Evolutionary conservation across 768 basidiomycete species (phyloP), one percentile per base, ranked within the genome.

Genomic region (Amanita rimosa): DNA sequence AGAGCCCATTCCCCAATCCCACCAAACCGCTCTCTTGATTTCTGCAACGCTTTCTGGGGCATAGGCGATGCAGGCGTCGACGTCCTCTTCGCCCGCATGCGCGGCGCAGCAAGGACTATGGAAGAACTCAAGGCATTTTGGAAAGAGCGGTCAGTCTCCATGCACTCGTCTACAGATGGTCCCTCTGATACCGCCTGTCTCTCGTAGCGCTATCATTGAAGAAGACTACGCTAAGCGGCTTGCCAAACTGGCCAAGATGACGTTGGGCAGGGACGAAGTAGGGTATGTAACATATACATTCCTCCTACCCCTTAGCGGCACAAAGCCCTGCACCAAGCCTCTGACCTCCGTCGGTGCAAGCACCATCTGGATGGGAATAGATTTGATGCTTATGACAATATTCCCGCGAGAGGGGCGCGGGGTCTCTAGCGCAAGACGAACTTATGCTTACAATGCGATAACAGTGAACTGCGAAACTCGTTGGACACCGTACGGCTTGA

Each of bases 1-100:
- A 71, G 82, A 35, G 67, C 72, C 40, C 68, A 67, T 33, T 80
- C 83, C 36, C 75, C 79, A 17, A 63, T 55, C 31, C 50, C 62
- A 9, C 66, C 66, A 51, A 67, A 67, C 55, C 73, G 76, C 49
- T 79, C 80, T 8, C 65, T 81, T 58, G 91, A 96, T 67, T 97
- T 93, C 67, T 98, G 94, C 65, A 99, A 98, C 66, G 79, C 91
- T 2, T 98, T 98, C 69, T 98, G 96, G 96, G 91, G 91, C 9
- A 56, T 74, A 16, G 78, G 73, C 24, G 92, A 96, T 70, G 84
- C 75, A 34, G 93, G 93, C 13, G 91, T 89, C 53, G 90, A 95
- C 58, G 90, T 94, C 39, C 71, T 97, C 27, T 86, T 90, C 62
- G 84, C 91, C 27, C 77, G 91, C 52, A 86, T 95, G 81, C 75